These are phyloP conservation scores for Sporobolomyces pararoseus DNA, from an alignment of 768 basidiomycete species.

Conservation along the genomic window DNA sequence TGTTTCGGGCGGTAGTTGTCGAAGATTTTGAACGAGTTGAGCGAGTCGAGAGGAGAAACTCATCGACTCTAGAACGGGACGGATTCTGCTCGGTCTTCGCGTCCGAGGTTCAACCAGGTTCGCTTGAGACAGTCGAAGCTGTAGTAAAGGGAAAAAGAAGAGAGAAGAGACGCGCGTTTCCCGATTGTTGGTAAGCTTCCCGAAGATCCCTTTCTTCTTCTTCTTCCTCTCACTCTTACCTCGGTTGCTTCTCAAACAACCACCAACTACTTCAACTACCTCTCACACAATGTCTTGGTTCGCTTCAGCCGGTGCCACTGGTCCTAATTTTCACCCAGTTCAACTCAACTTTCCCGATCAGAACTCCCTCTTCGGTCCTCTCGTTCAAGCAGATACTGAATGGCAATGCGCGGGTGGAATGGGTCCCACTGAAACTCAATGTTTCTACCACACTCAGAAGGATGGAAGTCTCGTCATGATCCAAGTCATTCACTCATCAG, in stretches of 20 bases:
- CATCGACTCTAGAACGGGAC: neutral
- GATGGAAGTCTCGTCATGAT: slow-evolving; percentile 69
- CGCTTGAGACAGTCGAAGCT: no score
- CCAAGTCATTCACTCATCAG: slow-evolving; percentile 57
- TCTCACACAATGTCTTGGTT: slow-evolving; percentile 40
- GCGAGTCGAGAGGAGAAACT: neutral
- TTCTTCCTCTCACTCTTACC: neutral
- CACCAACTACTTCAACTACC: neutral
- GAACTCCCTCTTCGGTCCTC: slow-evolving; percentile 67
- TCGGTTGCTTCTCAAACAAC: neutral
- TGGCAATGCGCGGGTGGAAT: slow-evolving; percentile 82
- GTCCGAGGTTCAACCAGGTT: neutral
- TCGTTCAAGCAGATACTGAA: slow-evolving; percentile 69
- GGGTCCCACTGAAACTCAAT: slow-evolving; percentile 76
- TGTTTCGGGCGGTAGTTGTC: neutral
- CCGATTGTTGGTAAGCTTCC: no score
- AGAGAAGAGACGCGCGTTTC: no score
- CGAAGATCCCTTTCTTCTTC: neutral
- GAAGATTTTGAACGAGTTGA: neutral
- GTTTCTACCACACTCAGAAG: slow-evolving; percentile 71
- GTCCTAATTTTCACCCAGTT: slow-evolving; percentile 74
- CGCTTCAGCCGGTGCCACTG: slow-evolving; percentile 29
- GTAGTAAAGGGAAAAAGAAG: no score
- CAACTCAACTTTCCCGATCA: slow-evolving; percentile 58
- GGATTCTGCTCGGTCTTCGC: neutral